phyloP scores from a whole-genome alignment of 176 grass and related monocot species.

The Microstegium vimineum region DNA sequence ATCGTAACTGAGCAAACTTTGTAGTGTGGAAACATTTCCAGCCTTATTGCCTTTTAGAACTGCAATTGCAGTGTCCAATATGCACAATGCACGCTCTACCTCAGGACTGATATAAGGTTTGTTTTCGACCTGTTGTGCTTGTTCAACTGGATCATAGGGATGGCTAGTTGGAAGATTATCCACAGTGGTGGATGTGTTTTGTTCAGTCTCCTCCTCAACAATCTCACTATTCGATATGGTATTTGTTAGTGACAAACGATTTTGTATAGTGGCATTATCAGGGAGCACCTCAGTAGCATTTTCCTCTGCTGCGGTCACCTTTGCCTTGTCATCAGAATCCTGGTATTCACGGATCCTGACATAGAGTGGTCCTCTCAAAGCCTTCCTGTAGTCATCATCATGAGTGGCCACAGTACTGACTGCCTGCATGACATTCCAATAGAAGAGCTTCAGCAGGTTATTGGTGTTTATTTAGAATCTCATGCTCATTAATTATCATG shows the following conservation, averaged over 20 bases:
- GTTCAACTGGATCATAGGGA: constrained; percentile 1
- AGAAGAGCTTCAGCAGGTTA: neutral
- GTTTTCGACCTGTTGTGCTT: neutral
- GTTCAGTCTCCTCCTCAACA: constrained; percentile 61
- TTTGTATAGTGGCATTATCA: constrained; percentile 22
- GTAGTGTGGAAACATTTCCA: neutral
- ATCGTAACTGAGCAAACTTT: constrained; percentile 32
- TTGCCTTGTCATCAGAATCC: constrained; percentile 30
- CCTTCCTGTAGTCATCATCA: constrained; percentile 74
- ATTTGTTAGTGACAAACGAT: constrained; percentile 23
- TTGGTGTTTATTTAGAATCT: constrained; percentile 3
- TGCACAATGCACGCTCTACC: constrained; percentile 64
- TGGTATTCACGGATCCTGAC: constrained; percentile 48
- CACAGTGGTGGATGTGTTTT: constrained; percentile 11
- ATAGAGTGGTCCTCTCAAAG: constrained; percentile 73
- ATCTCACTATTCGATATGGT: constrained; percentile 51
- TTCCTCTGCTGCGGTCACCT: constrained; percentile 10
- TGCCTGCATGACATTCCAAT: constrained; percentile 53
- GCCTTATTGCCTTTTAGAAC: constrained; percentile 36
- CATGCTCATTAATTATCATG: neutral
- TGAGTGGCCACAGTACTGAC: constrained; percentile 62
- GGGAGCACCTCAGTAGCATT: constrained; percentile 7
- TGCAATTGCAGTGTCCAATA: constrained; percentile 66
- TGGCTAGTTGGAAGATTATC: constrained; percentile 11
- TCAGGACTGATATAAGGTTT: constrained; percentile 53